Evolutionary conservation across 225 moss, liverwort and hornwort species (phyloP).

Genomic region (Polytrichum commune): DNA sequence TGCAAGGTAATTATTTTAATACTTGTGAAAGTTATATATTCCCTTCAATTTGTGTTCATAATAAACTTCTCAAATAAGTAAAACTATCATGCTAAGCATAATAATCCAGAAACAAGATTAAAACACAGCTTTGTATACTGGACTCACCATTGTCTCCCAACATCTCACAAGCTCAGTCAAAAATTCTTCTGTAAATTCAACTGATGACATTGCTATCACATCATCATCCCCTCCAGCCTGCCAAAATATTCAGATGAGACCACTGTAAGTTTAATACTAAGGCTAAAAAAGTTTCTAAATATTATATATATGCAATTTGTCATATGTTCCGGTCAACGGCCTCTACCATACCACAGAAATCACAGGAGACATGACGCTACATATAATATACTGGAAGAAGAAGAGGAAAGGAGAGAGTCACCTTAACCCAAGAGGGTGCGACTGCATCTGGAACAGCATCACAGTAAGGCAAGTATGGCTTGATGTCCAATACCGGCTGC

Average conservation of each 20-base stretch:
- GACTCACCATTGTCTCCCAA: conserved; percentile 76
- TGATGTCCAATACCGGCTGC: conserved; percentile 98
- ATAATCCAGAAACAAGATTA: background rate
- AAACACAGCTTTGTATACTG: background rate
- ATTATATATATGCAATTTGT: no score
- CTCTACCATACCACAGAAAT: no score
- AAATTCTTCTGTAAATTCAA: conserved; percentile 63
- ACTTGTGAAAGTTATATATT: no score
- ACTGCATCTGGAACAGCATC: conserved; percentile 63
- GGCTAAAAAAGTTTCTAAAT: no score
- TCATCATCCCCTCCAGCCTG: conserved; percentile 91
- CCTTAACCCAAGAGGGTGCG: conserved; percentile 93
- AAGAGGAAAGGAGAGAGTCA: conserved; percentile 12
- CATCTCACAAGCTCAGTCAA: conserved; percentile 52
- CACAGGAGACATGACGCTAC: no score
- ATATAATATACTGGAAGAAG: background rate
- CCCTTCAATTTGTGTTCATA: no score
- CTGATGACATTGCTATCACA: conserved; percentile 76
- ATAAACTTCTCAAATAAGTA: no score
- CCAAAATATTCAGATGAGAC: background rate
- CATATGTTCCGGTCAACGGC: no score
- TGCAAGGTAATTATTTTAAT: no score
- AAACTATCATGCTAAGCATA: no score
- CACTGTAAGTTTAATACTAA: no score
- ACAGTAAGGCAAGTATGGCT: conserved; percentile 92